Base-by-base conservation (phyloP, 257 asterid genomes). In the Euphrasia confusa region DNA sequence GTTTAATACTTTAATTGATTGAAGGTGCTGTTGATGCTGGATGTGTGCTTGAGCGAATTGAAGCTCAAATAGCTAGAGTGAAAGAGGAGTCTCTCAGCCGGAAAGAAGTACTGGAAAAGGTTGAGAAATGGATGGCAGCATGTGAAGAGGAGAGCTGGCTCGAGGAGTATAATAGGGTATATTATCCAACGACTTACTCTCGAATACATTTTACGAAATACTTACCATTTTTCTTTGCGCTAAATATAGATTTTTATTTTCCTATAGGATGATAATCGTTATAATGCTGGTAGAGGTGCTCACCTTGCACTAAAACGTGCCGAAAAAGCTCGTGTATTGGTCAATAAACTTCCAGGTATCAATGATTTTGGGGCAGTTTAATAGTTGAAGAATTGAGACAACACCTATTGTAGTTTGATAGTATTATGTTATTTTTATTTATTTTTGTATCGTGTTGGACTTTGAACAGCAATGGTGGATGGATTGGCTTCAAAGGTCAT, bases 131-230 rank as follows among this genome's bases (percentile, higher is more conserved):
- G 99, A 80, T 84, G 72, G 80, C 80, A 28, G 96, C 96, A 42
- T 84, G 99, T 27, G 95, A 92, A 61, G 97, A 92, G 73, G 97
- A 92, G 79, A 81, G 95, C 76, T 92, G 99, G 99, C 97, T 92
- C 12, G 97, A 92, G 82, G 95, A 92, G 69, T 92, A 92, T 66
- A 87, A 84, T 64, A 88, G 84, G 88, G 97, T 89, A 68, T 50
- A 12, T 10, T 81, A 48, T 35, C 63, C 60, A 59, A 35, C 53
- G 13, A 21, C 60, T 56, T 50, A 9, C 49, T 75, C 49, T 64
- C 49, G 17, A 13, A 49, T 49, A 50, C 58, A 42, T 18, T 60
- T 37, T 52, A 26, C 15, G 17, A 0, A 64, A 48, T 21, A 5
- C n/a, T n/a, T n/a, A n/a, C 0, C 30, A 58, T n/a, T 26, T 35